phyloP scores from a whole-genome alignment of 2,329 filamentous ascomycete species.

The Alternaria rosae region DNA sequence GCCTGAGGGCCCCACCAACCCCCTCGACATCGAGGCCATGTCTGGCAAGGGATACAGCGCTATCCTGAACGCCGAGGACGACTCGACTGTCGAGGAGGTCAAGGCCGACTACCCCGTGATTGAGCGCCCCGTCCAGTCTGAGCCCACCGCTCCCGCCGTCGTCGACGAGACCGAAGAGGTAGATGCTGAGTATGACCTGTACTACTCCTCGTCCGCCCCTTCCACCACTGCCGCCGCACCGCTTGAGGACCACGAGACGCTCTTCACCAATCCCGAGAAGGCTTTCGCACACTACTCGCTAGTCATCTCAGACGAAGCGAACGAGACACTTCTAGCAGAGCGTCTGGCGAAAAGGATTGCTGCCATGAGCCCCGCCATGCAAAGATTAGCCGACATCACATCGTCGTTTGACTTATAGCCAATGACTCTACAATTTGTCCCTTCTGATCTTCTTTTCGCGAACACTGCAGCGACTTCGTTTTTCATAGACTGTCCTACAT shows the following conservation, averaged over 20 bases:
- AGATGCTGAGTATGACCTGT: conserved; percentile 69
- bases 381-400: conserved; percentile 46
- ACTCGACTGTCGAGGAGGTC: conserved; percentile 52
- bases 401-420: conserved; percentile 46
- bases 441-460: conserved; percentile 4
- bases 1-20: conserved; percentile 69
- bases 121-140: conserved; percentile 49
- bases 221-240: conserved; percentile 52
- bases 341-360: conserved; percentile 47
- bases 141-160: conserved; percentile 21
- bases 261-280: conserved; percentile 69
- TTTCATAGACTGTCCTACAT: conserved; percentile 36
- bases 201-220: conserved; percentile 55
- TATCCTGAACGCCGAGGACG: conserved; percentile 43
- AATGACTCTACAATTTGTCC: neutral
- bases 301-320: conserved; percentile 63
- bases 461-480: conserved; percentile 8
- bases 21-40: conserved; percentile 66
- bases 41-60: conserved; percentile 69
- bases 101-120: conserved; percentile 61
- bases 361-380: conserved; percentile 41
- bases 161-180: conserved; percentile 56
- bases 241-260: conserved; percentile 37
- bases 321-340: conserved; percentile 40
- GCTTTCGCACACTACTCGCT: conserved; percentile 68